phyloP scores from a whole-genome alignment of 2,329 filamentous ascomycete genomes.

The Canariomyces notabilis region DNA sequence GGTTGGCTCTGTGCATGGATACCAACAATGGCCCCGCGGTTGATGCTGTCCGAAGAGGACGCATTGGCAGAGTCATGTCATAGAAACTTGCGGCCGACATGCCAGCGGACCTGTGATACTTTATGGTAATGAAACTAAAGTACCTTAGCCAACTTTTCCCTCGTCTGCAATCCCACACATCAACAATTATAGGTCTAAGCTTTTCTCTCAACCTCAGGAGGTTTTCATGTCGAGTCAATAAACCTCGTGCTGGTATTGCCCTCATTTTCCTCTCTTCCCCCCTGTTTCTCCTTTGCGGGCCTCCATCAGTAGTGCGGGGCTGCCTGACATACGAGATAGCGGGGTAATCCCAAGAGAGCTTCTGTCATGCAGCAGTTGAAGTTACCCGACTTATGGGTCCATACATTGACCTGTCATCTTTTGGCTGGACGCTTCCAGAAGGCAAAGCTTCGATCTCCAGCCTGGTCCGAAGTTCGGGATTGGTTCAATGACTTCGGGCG shows the following conservation, averaged over 20 bases:
- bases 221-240: no score
- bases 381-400: background rate
- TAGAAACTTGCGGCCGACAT: slow-evolving; percentile 4
- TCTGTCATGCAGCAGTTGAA: background rate
- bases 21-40: slow-evolving; percentile 1
- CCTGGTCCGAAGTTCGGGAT: background rate
- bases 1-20: slow-evolving; percentile 16
- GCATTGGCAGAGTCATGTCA: slow-evolving; percentile 3
- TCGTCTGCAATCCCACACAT: no score
- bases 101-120: slow-evolving; percentile 9
- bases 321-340: slow-evolving; percentile 4
- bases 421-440: slow-evolving; percentile 9
- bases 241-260: background rate
- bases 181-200: no score
- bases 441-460: background rate
- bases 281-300: no score
- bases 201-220: no score
- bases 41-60: slow-evolving; percentile 5
- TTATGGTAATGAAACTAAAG: slow-evolving; percentile 15
- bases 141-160: no score
- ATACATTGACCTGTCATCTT: no score
- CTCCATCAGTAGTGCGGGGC: background rate
- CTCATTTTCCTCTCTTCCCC: no score
- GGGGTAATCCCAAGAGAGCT: slow-evolving; percentile 10
- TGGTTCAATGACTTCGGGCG: background rate